A percentile compares a stretch with the other conserved stretches of the same genome.
These are phyloP conservation scores for Trypanosoma caninum DNA, from an alignment of 208 protist species.

Conservation along the genomic window DNA sequence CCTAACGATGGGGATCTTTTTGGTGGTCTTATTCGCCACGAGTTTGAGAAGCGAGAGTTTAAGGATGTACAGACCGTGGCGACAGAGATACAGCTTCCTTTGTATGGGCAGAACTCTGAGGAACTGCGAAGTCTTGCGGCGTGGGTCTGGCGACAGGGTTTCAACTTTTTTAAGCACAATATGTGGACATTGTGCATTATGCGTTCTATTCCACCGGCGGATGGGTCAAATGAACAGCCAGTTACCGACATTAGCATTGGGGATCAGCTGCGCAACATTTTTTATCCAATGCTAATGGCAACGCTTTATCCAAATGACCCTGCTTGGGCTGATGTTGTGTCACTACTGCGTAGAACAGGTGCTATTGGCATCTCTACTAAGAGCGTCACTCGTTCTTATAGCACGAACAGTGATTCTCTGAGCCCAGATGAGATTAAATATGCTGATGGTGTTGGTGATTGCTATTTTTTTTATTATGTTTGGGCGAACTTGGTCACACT, in stretches of 20 bases:
- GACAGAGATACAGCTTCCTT: slow-evolving; percentile 65
- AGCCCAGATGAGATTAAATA: slow-evolving; percentile 51
- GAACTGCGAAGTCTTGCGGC: slow-evolving; percentile 66
- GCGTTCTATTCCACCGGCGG: slow-evolving; percentile 26
- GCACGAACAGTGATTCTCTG: slow-evolving; percentile 35
- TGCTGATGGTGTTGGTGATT: slow-evolving; percentile 93
- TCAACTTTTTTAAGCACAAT: slow-evolving; percentile 74
- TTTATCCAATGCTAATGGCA: slow-evolving; percentile 97
- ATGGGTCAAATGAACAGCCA: slow-evolving; percentile 46
- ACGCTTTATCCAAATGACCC: slow-evolving; percentile 88
- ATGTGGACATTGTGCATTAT: slow-evolving; percentile 70
- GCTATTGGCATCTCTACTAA: slow-evolving; percentile 92
- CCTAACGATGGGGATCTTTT: slow-evolving; percentile 75
- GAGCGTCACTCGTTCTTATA: slow-evolving; percentile 39
- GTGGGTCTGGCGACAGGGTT: slow-evolving; percentile 82
- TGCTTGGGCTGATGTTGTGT: slow-evolving; percentile 87
- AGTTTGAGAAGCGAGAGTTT: slow-evolving; percentile 81
- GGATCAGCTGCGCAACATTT: slow-evolving; percentile 94
- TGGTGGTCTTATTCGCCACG: slow-evolving; percentile 69
- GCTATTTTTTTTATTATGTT: slow-evolving; percentile 98
- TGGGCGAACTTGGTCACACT: slow-evolving; percentile 96
- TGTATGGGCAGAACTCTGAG: slow-evolving; percentile 68
- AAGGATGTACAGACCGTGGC: slow-evolving; percentile 48
- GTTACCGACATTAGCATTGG: slow-evolving; percentile 51
- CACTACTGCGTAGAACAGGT: slow-evolving; percentile 93